Conservation (phyloP, 495 filamentous ascomycete species). For the Hypoxylon rickii region DNA sequence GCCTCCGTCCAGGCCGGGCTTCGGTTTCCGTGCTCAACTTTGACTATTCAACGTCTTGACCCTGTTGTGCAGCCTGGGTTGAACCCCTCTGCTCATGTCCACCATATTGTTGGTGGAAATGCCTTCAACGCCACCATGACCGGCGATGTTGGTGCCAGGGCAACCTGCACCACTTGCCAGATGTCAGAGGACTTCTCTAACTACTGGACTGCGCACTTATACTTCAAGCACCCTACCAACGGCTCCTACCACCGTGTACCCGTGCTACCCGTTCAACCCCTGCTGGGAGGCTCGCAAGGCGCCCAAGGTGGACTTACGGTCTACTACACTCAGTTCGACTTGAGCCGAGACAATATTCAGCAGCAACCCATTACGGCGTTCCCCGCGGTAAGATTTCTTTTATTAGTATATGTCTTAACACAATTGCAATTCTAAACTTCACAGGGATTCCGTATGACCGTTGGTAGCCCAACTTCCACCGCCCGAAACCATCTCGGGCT, state of each 20-base stretch:
- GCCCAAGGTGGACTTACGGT: slow-evolving; percentile 45
- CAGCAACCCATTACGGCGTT: slow-evolving; percentile 42
- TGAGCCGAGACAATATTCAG: slow-evolving; percentile 34
- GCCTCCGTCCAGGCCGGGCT: slow-evolving; percentile 45
- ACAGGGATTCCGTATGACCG: slow-evolving; percentile 46
- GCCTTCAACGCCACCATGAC: slow-evolving; percentile 46
- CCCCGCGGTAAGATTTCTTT: slow-evolving; percentile 24
- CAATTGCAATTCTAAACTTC: background rate
- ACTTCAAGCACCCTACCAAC: slow-evolving; percentile 46
- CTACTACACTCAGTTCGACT: slow-evolving; percentile 44
- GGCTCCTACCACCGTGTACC: slow-evolving; percentile 47
- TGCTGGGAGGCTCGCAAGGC: slow-evolving; percentile 36
- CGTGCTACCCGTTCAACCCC: slow-evolving; percentile 37
- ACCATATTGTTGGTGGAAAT: slow-evolving; percentile 51
- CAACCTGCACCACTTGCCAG: slow-evolving; percentile 42
- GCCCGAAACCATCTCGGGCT: slow-evolving; percentile 29
- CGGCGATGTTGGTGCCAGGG: slow-evolving; percentile 39
- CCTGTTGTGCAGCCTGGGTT: slow-evolving; percentile 49
- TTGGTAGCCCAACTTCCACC: slow-evolving; percentile 35
- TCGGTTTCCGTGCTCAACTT: slow-evolving; percentile 49
- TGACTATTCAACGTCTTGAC: slow-evolving; percentile 50
- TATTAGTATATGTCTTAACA: background rate
- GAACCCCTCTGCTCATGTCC: slow-evolving; percentile 48
- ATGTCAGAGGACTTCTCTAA: slow-evolving; percentile 45
- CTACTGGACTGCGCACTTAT: slow-evolving; percentile 47